A percentile compares a stretch with the other conserved stretches of the same genome.
Conservation (phyloP, 2,329 filamentous ascomycete genomes). For the Hypocreales sp. region DNA sequence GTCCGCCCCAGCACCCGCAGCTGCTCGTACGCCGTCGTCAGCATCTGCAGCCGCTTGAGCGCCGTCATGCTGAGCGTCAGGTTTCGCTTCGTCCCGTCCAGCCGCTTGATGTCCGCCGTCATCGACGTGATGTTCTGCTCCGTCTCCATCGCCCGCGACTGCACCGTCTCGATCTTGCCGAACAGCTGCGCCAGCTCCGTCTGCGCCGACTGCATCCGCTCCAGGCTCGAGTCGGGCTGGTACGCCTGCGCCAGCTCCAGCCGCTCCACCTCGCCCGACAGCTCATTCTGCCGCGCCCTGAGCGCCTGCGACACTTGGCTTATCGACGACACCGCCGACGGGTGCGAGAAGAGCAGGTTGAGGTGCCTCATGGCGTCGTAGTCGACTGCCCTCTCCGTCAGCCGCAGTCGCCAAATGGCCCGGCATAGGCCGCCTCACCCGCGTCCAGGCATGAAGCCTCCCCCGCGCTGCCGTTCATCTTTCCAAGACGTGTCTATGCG, state of each 20-base stretch:
- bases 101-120: conserved; percentile 95
- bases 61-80: conserved; percentile 96
- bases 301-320: conserved; percentile 59
- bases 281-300: conserved; percentile 61
- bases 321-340: conserved; percentile 68
- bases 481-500: too few species aligned
- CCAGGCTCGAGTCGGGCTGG: conserved; percentile 73
- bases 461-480: conserved; percentile 23
- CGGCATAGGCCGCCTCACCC: conserved; percentile 17
- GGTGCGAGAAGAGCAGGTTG: conserved; percentile 84
- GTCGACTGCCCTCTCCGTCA: conserved; percentile 33
- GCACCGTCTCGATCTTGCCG: conserved; percentile 86
- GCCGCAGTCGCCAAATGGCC: conserved; percentile 4
- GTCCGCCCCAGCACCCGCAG: conserved; percentile 68
- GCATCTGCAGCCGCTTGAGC: conserved; percentile 91
- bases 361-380: conserved; percentile 90
- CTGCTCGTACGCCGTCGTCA: conserved; percentile 98
- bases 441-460: conserved; percentile 26
- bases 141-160: conserved; percentile 75
- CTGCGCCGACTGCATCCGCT: conserved; percentile 84
- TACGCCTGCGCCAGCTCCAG: conserved; percentile 68
- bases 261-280: conserved; percentile 60
- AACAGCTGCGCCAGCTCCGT: conserved; percentile 81
- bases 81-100: conserved; percentile 94
- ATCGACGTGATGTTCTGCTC: conserved; percentile 95